Evolutionary conservation across 2,329 filamentous ascomycete species (phyloP).

Genomic region (Fusarium sp.): DNA sequence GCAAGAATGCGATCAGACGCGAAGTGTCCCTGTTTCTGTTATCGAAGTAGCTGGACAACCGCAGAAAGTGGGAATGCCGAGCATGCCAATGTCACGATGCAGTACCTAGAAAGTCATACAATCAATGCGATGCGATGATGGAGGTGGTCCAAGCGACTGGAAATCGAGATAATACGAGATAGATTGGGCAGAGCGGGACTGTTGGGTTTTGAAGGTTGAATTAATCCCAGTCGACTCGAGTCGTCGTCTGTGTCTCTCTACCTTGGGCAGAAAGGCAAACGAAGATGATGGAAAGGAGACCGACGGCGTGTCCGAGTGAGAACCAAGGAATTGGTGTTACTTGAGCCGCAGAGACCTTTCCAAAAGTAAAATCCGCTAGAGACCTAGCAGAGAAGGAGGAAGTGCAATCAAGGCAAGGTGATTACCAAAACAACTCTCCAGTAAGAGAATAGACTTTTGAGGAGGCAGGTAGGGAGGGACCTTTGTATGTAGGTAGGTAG

Average conservation of each 20-base stretch:
- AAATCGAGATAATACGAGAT: conserved; percentile 12
- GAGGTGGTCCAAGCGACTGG: conserved; percentile 23
- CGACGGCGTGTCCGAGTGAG: conserved; percentile 19
- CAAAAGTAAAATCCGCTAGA: conserved; percentile 4
- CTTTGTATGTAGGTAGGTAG: not conserved
- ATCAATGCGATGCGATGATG: conserved; percentile 31
- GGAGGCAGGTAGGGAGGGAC: not conserved
- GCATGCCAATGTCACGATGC: conserved; percentile 45
- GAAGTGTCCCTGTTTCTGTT: conserved; percentile 23
- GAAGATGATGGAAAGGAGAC: conserved; percentile 15
- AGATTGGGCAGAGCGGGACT: conserved; percentile 14
- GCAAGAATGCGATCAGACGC: conserved; percentile 12
- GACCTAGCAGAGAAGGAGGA: conserved; percentile 11
- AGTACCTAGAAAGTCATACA: conserved; percentile 29
- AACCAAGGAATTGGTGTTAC: conserved; percentile 19
- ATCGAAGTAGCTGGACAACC: conserved; percentile 22
- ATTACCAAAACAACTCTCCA: not conserved
- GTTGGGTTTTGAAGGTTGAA: conserved; percentile 20
- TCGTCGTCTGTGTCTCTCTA: conserved; percentile 16
- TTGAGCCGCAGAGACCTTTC: conserved; percentile 29
- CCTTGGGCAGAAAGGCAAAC: conserved; percentile 5
- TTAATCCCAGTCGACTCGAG: conserved; percentile 19
- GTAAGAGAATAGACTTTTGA: conserved; percentile 1
- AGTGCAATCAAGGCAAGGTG: not conserved
- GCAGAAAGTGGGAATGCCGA: conserved; percentile 43